Percentiles rank a stretch among this genome's conserved stretches.
Conservation (phyloP, 805 yeast genomes). For the Vanderwaltozyma yarrowii region DNA sequence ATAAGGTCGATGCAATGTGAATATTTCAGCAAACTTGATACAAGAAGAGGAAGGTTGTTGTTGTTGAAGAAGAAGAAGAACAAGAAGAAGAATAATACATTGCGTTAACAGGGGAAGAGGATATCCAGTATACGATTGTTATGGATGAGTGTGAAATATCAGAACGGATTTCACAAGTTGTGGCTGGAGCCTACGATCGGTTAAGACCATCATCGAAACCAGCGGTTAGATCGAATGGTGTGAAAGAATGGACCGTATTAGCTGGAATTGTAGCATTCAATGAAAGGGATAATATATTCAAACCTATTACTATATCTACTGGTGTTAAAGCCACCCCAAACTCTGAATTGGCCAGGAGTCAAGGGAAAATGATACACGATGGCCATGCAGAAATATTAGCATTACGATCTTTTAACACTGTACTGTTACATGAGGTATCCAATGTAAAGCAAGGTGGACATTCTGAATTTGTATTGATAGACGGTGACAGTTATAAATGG, state of each 20-base stretch:
- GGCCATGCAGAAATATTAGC: slow-evolving; percentile 83
- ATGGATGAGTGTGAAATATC: slow-evolving; percentile 5
- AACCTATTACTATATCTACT: slow-evolving; percentile 49
- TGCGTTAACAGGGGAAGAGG: too few species aligned
- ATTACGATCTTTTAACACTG: slow-evolving; percentile 58
- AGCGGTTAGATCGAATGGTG: slow-evolving; percentile 47
- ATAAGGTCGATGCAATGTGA: too few species aligned
- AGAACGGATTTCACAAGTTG: slow-evolving; percentile 12
- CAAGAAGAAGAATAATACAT: too few species aligned
- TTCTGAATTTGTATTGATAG: slow-evolving; percentile 6
- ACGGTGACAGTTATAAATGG: slow-evolving; percentile 21
- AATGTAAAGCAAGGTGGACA: slow-evolving; percentile 5
- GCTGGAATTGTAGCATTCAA: slow-evolving; percentile 54
- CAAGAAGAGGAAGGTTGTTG: too few species aligned
- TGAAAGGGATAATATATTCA: slow-evolving; percentile 13
- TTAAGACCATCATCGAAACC: slow-evolving; percentile 47
- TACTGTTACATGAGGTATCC: slow-evolving; percentile 40
- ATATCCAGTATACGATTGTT: too few species aligned
- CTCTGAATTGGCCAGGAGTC: slow-evolving; percentile 27
- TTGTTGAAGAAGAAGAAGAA: too few species aligned
- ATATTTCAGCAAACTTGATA: too few species aligned
- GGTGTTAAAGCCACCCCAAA: slow-evolving; percentile 79
- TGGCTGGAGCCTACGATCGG: slow-evolving; percentile 22
- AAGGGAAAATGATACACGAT: slow-evolving; percentile 71
- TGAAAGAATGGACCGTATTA: slow-evolving; percentile 72